A percentile compares a stretch with the other conserved stretches of the same genome.
Evolutionary conservation across 2,329 filamentous ascomycete genomes (phyloP).

Genomic region (Ciborinia camelliae): DNA sequence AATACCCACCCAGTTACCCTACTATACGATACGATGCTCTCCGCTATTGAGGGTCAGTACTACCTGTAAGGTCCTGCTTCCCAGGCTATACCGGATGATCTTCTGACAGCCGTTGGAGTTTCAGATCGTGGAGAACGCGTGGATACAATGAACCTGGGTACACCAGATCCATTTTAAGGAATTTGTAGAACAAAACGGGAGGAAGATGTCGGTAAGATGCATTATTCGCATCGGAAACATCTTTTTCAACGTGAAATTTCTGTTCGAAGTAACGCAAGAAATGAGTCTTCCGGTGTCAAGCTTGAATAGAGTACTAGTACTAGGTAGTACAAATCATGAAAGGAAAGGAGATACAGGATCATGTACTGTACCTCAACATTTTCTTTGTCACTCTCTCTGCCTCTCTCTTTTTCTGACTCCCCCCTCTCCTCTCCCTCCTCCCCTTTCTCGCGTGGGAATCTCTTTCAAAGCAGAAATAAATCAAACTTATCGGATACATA

Average conservation of each 20-base stretch:
- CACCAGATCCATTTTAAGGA: slow-evolving; percentile 23
- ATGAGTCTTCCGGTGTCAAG: slow-evolving; percentile 15
- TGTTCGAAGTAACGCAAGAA: slow-evolving; percentile 16
- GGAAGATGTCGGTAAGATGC: slow-evolving; percentile 27
- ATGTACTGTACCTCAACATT: slow-evolving; percentile 4
- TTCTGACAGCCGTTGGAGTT: slow-evolving; percentile 32
- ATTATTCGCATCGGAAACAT: slow-evolving; percentile 22
- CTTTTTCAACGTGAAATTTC: slow-evolving; percentile 19
- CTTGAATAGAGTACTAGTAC: slow-evolving; percentile 13
- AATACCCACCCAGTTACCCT: background rate
- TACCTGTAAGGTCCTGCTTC: slow-evolving; percentile 10
- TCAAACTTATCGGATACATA: background rate
- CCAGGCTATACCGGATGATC: slow-evolving; percentile 20
- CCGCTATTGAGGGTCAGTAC: slow-evolving; percentile 11
- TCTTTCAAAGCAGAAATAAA: background rate
- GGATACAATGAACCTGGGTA: slow-evolving; percentile 24
- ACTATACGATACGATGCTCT: slow-evolving; percentile 9
- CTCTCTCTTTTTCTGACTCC: background rate
- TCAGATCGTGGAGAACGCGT: slow-evolving; percentile 35
- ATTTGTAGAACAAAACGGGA: slow-evolving; percentile 27
- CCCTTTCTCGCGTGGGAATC: background rate
- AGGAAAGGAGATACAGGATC: too few relatives aligned
- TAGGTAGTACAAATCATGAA: slow-evolving; percentile 6
- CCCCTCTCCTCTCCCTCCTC: background rate
- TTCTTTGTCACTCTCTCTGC: slow-evolving; percentile 6